Percentiles rank a stretch among this genome's conserved stretches.
Conservation (phyloP, 768 basidiomycete genomes). For the Phylloporus sp. region DNA sequence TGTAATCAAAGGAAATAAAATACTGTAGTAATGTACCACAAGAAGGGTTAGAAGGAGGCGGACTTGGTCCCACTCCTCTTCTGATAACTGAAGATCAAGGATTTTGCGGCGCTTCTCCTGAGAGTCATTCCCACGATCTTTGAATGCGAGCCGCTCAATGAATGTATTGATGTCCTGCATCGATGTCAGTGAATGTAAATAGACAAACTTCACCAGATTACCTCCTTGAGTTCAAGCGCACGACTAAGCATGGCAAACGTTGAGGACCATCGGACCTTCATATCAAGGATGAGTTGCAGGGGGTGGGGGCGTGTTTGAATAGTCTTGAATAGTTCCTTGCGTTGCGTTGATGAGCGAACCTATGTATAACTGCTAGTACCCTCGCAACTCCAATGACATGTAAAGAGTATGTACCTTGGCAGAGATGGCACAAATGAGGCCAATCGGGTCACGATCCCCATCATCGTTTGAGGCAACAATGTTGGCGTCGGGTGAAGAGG, state of each 20-base stretch:
- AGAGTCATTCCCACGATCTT: neutral
- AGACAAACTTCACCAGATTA: no score
- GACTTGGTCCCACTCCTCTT: neutral
- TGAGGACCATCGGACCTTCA: constrained; percentile 8
- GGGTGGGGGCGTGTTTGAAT: neutral
- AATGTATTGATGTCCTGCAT: constrained; percentile 1
- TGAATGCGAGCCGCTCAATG: neutral
- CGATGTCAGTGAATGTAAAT: no score
- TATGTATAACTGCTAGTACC: neutral
- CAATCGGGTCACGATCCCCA: neutral
- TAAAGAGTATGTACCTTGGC: neutral
- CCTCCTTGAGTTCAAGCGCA: constrained; percentile 1
- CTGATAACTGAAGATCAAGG: neutral
- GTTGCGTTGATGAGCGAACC: neutral
- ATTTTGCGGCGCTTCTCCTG: neutral
- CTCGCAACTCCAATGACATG: neutral
- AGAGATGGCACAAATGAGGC: constrained; percentile 3
- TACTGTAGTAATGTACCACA: neutral
- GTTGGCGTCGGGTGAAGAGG: neutral
- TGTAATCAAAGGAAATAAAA: no score
- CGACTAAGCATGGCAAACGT: constrained; percentile 4
- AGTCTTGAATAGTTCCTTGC: constrained; percentile 6
- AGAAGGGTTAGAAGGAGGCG: no score
- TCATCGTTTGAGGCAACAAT: neutral
- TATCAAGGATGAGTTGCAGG: constrained; percentile 2